Base-by-base conservation (phyloP, 2,329 filamentous ascomycete species). In the Clarireedia paspali region DNA sequence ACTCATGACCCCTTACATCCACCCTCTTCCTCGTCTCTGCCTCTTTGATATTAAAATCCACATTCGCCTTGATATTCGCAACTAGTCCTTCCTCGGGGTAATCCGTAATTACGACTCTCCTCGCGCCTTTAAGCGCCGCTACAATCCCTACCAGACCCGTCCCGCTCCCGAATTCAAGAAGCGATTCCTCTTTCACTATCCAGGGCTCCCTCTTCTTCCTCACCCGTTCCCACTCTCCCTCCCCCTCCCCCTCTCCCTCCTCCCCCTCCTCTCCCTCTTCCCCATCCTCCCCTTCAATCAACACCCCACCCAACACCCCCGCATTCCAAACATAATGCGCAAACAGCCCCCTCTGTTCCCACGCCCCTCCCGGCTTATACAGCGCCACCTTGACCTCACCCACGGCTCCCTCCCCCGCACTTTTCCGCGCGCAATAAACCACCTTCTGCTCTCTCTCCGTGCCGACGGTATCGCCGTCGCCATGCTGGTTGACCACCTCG, bases 301-400 rank as follows among this genome's bases (percentile, higher is more conserved):
- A 83, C 70, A 27, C 14, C 14, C 39, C 39, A 10, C 39, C 17
- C 39, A 15, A 15, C 1, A 40, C 17, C 39, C 74, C 77, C 6
- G 85, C 76, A 70, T 90, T 90, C 86, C 86, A 90, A 26, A 89
- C 71, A 68, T 85, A 88, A 67, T 90, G 86, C 59, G 83, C 82
- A 67, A 88, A 89, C 46, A 89, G 76, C 2, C 39, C 39, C 39
- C 14, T 40, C 39, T 40, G 17, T 4, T 40, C 14, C 39, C 39
- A 40, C 1, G 10, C 39, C 4, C 14, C 39, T 1, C 39, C 39
- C 0, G 17, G 15, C 12, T 9, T 40, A 40, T 20, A 40, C 9
- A 40, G 17, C 39, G 6, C 39, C 1, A 40, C 5, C 39, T 40
- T 40, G 3, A 40, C 39, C 15, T 40, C 39, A 9, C 39, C 39